phyloP scores from a whole-genome alignment of 1,139 yeast species.

The Arxiozyma slooffiae region DNA sequence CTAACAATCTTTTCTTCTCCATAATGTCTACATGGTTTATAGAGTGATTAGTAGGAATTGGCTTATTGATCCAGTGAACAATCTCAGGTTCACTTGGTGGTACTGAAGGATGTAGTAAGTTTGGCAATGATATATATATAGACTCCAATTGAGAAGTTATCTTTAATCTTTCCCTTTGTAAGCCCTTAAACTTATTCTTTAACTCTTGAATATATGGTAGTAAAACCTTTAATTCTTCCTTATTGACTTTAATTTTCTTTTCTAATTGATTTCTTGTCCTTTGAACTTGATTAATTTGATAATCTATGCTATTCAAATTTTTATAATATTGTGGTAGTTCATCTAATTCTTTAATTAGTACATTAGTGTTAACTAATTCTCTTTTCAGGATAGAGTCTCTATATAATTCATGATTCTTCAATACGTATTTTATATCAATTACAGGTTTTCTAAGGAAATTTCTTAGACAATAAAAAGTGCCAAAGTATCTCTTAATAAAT shows the following conservation, averaged over 20 bases:
- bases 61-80: slow-evolving; percentile 42
- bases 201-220: slow-evolving; percentile 19
- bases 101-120: slow-evolving; percentile 47
- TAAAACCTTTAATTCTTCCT: slow-evolving; percentile 8
- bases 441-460: slow-evolving; percentile 33
- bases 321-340: slow-evolving; percentile 27
- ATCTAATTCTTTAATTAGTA: slow-evolving; percentile 30
- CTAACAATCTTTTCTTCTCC: slow-evolving; percentile 38
- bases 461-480: slow-evolving; percentile 7
- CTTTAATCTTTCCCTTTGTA: slow-evolving; percentile 22
- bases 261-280: slow-evolving; percentile 27
- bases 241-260: slow-evolving; percentile 19
- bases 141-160: slow-evolving; percentile 34
- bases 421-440: slow-evolving; percentile 41
- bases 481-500: not conserved
- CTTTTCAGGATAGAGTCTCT: slow-evolving; percentile 42
- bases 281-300: slow-evolving; percentile 25
- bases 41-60: slow-evolving; percentile 27
- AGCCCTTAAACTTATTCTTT: slow-evolving; percentile 19
- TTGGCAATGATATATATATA: slow-evolving; percentile 51
- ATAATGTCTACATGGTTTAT: slow-evolving; percentile 49
- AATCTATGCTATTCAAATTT: slow-evolving; percentile 15
- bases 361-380: slow-evolving; percentile 29
- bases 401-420: slow-evolving; percentile 34
- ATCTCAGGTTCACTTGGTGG: slow-evolving; percentile 39